Evolutionary conservation across 352 stramenopile genomes (phyloP), one percentile per base, ranked within the genome.

Genomic region (Vaucheria bursata): DNA sequence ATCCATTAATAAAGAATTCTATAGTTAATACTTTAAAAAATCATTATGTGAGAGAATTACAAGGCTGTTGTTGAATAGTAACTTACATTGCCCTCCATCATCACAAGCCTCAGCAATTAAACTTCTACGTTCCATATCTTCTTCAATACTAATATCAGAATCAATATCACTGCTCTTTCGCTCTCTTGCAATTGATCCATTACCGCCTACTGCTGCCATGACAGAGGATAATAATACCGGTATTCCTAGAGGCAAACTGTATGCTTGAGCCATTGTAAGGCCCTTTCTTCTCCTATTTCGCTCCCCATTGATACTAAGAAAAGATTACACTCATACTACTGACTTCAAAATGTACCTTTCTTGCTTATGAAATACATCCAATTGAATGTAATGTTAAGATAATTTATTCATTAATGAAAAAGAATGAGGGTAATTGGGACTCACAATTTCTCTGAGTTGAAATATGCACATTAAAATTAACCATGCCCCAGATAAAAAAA

Each of bases 281-380:
- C 53, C 53, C 53, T 68, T 68, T 31, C 53, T 31, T 34, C 53
- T 31, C 53, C 53, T 31, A 31, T 34, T 31, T 34, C 37, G 53
- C 53, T 68, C 53, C 31, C 53, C 53, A 34, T 34, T 68, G 53
- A 68, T 68, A 34, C 45, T 59, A 59, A 12, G 45, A 12, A 59
- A 25, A 12, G 25, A 59, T 25, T 12, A 25, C 25, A 59, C 12
- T 25, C 45, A 59, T 25, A 25, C 12, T 18, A 25, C 12, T 18
- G 45, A 25, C 12, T 12, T 59, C 12, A 25, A 12, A 25, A 25
- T 25, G 45, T n/a, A n/a, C n/a, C n/a, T n/a, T n/a, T n/a, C n/a
- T n/a, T n/a, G n/a, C n/a, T n/a, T n/a, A n/a, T n/a, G n/a, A n/a
- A n/a, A n/a, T n/a, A n/a, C n/a, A n/a, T n/a, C n/a, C n/a, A n/a